A percentile compares a stretch with the other conserved stretches of the same genome.
These are phyloP conservation scores for Nematocida minor DNA, from an alignment of 371 early-diverging fungal genomes.

Conservation along the genomic window DNA sequence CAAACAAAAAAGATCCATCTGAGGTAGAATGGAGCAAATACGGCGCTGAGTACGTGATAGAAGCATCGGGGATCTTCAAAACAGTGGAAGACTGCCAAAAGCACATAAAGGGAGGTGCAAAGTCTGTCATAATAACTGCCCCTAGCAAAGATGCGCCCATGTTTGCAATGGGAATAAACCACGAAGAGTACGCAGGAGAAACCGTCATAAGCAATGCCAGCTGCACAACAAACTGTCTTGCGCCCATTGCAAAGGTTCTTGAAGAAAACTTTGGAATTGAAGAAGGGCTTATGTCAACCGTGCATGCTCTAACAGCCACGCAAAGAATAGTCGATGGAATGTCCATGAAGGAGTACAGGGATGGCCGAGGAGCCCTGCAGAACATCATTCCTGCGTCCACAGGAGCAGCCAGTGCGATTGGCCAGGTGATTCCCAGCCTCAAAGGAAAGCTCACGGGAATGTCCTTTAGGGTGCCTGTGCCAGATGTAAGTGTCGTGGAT, in stretches of 20 bases:
- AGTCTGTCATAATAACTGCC: constrained; percentile 93
- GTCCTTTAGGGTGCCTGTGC: constrained; percentile 83
- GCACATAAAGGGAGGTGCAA: constrained; percentile 84
- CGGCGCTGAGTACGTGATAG: constrained; percentile 85
- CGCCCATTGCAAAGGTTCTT: constrained; percentile 92
- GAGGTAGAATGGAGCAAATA: constrained; percentile 81
- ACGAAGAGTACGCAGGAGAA: constrained; percentile 75
- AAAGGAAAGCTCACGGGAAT: constrained; percentile 94
- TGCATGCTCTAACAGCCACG: constrained; percentile 93
- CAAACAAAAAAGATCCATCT: constrained; percentile 69
- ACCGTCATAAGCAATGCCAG: constrained; percentile 91
- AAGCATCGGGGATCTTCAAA: constrained; percentile 95
- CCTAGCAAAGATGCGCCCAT: constrained; percentile 78
- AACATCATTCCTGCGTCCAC: constrained; percentile 99
- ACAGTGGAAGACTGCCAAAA: constrained; percentile 75
- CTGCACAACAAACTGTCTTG: constrained; percentile 99
- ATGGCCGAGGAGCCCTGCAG: constrained; percentile 84
- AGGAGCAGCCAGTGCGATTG: constrained; percentile 97
- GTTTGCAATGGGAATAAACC: constrained; percentile 80
- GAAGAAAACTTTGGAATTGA: constrained; percentile 81
- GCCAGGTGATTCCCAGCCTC: constrained; percentile 87
- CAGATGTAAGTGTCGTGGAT: constrained; percentile 96
- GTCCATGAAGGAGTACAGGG: constrained; percentile 87
- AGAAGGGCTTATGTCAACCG: constrained; percentile 85
- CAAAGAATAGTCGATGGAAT: constrained; percentile 98